Evolutionary conservation across 768 basidiomycete species (phyloP), one percentile per base, ranked within the genome.

Genomic region (Phaeotremella skinneri): DNA sequence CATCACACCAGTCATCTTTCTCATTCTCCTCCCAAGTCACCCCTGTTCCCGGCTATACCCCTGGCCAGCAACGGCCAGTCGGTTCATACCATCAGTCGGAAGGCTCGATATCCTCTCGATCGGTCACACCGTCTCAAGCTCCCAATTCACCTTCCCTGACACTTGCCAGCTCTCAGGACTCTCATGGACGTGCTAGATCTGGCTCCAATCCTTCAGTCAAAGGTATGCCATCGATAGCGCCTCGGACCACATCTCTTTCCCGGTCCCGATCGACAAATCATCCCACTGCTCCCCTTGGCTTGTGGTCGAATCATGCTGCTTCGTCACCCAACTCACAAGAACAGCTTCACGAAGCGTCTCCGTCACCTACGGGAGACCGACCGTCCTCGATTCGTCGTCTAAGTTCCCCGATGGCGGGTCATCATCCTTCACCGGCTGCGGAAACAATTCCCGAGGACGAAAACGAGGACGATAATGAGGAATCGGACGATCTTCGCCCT

Each of bases 1-100:
- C n/a, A n/a, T 39, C 37, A n/a, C 37, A 39, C n/a, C 9, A 39
- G 11, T 39, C 37, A n/a, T 9, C n/a, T 9, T 9, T n/a, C 9
- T 39, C 37, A 9, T 9, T 39, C 9, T n/a, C 37, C 9, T 39
- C 37, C 11, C 37, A 39, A 5, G 27, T 52, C 4, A 55, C 66
- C 2, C 48, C 61, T 7, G 34, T 51, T 14, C 61, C 67, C 17
- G 56, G 55, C 13, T 74, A 74, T 48, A 60, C 69, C 11, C 72
- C 72, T 13, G 72, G 72, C 43, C 69, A 71, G 45, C 69, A 67
- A 2, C 53, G 72, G 37, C 72, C 72, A 7, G 55, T 73, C 41
- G 53, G 71, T 26, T 56, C 52, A 20, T 55, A 61, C 13, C 59
- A 67, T 53, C 56, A 56, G 14, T 72, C 70, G 0, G 66, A 72